Evolutionary conservation across 331 rosid species (phyloP), one percentile per base, ranked within the genome.

Genomic region (Spiraea crenata): DNA sequence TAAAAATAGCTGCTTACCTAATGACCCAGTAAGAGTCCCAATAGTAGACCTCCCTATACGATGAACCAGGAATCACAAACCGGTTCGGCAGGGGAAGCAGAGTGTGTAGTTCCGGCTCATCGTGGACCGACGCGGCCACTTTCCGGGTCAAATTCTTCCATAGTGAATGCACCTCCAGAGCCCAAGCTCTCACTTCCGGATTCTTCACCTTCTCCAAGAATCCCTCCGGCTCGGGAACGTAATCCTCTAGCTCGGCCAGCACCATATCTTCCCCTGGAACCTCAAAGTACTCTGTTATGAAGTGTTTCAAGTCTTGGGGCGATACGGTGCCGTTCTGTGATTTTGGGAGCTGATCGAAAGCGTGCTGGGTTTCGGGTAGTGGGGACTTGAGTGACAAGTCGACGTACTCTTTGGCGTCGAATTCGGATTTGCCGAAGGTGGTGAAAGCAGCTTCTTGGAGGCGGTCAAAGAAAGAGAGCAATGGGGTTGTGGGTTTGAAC

Each of bases 21-120:
- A 89, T 88, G 0, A 88, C 85, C 98, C 98, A 92, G 66, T 92
- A 92, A 3, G 98, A 88, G 77, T 92, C 96, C 98, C 98, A 92
- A 41, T 92, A 92, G 75, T 92, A 92, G 58, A 88, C 82, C 84
- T 92, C 98, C 12, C 88, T 85, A 58, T 89, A 92, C 56, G 92
- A 70, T 0, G 96, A 88, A 9, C 98, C 98, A 0, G 98, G 98
- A 83, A 92, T 72, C 1, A 90, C 66, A 41, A 61, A 55, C 4
- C 77, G 69, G 60, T 14, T 39, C 3, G 86, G 83, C 66, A 92
- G 81, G 56, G 98, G 95, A 57, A 89, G 86, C 67, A 92, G 62
- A 31, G 96, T 92, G 70, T 92, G 95, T 3, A 76, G 5, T 40
- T 82, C 74, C 1, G 96, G 96, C 34, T 52, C 78, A 19, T 69